Conservation (phyloP, 306 rosid species). For the Begonia fuchsioides region DNA sequence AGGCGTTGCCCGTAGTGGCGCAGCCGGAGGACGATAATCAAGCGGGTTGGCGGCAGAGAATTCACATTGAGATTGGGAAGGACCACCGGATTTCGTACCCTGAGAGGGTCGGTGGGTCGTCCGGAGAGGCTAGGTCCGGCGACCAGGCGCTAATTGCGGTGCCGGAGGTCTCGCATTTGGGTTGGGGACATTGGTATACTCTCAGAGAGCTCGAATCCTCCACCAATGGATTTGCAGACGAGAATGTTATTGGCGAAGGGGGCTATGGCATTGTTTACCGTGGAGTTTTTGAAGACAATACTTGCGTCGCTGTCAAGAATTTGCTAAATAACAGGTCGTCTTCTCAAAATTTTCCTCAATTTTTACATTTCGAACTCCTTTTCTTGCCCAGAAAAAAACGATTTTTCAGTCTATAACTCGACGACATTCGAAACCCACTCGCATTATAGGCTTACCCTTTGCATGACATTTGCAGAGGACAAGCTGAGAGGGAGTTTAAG, state of each 20-base stretch:
- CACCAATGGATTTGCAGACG: conserved; percentile 40
- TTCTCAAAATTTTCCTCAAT: background rate
- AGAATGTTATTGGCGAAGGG: conserved; percentile 54
- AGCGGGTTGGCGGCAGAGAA: conserved; percentile 16
- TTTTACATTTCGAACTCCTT: background rate
- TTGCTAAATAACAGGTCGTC: conserved; percentile 41
- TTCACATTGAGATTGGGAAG: conserved; percentile 47
- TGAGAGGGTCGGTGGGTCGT: conserved; percentile 31
- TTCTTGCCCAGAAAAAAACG: background rate
- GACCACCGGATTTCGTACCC: conserved; percentile 50
- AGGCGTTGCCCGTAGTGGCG: conserved; percentile 15
- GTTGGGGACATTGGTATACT: conserved; percentile 60
- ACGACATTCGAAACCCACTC: background rate
- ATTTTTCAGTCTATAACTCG: background rate
- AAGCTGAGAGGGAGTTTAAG: conserved; percentile 57
- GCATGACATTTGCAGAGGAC: conserved; percentile 26
- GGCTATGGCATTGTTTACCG: conserved; percentile 56
- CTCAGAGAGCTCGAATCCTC: conserved; percentile 45
- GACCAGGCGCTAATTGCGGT: conserved; percentile 24
- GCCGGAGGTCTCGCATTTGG: conserved; percentile 57
- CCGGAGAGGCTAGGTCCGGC: conserved; percentile 34
- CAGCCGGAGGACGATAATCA: conserved; percentile 30
- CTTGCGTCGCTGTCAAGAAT: conserved; percentile 37
- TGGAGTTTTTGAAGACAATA: conserved; percentile 32
- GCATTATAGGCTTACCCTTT: background rate